phyloP scores from a whole-genome alignment of 1,139 yeast genomes.

The Magnusiomyces fungicola region DNA sequence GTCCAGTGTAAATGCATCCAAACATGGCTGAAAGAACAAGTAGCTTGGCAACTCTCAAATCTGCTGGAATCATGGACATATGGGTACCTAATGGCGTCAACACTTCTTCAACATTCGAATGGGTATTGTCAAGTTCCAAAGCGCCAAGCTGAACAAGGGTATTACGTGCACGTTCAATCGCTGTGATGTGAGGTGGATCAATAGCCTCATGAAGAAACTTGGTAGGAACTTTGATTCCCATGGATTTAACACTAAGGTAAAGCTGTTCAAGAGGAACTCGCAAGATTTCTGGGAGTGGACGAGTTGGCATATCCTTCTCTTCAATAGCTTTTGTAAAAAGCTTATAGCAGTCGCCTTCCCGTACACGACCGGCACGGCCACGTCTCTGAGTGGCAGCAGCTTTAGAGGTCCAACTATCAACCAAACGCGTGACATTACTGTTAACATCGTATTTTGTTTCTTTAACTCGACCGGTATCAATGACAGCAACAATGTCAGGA shows the following conservation, averaged over 20 bases:
- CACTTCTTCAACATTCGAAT: slow-evolving; percentile 33
- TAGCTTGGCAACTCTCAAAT: slow-evolving; percentile 76
- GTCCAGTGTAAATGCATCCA: slow-evolving; percentile 71
- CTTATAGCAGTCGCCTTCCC: slow-evolving; percentile 74
- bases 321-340: slow-evolving; percentile 62
- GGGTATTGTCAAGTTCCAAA: slow-evolving; percentile 31
- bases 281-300: slow-evolving; percentile 84
- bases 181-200: slow-evolving; percentile 64
- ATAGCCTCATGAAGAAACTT: slow-evolving; percentile 66
- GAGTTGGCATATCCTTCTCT: slow-evolving; percentile 47
- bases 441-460: slow-evolving; percentile 62
- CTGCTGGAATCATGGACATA: slow-evolving; percentile 76
- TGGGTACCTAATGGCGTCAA: slow-evolving; percentile 78
- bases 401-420: slow-evolving; percentile 80
- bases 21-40: slow-evolving; percentile 72
- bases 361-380: slow-evolving; percentile 98
- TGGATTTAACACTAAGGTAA: slow-evolving; percentile 75
- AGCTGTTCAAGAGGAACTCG: slow-evolving; percentile 78
- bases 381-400: slow-evolving; percentile 92
- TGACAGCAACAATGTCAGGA: slow-evolving; percentile 88
- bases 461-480: slow-evolving; percentile 84
- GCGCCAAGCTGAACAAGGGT: slow-evolving; percentile 70
- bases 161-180: slow-evolving; percentile 56
- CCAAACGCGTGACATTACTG: slow-evolving; percentile 59
- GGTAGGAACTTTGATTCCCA: slow-evolving; percentile 72